Evolutionary conservation across 176 grass and related monocot species (phyloP).

Genomic region (Stipa capillata): DNA sequence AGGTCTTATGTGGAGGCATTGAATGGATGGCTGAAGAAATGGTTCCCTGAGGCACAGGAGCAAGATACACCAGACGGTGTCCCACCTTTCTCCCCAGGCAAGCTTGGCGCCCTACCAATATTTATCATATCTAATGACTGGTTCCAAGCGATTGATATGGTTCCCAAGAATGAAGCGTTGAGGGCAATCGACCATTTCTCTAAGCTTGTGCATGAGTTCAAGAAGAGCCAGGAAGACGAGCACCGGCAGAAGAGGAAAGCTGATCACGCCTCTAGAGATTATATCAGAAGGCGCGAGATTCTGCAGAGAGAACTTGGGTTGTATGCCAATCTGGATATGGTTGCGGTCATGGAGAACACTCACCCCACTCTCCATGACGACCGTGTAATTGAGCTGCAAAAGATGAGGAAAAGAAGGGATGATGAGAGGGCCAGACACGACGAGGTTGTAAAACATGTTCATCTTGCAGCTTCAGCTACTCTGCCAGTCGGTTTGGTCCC

Average conservation of each 20-base stretch:
- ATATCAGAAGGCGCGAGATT: slow-evolving; percentile 23
- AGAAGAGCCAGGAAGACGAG: slow-evolving; percentile 58
- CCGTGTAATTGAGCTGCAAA: slow-evolving; percentile 21
- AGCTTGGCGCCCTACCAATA: slow-evolving; percentile 33
- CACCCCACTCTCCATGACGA: slow-evolving; percentile 11
- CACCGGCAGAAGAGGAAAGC: slow-evolving; percentile 31
- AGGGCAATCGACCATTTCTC: slow-evolving; percentile 40
- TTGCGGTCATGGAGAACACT: slow-evolving; percentile 6
- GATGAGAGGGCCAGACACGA: slow-evolving; percentile 45
- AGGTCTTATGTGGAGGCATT: slow-evolving; percentile 59
- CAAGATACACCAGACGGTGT: slow-evolving; percentile 52
- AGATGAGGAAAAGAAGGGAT: slow-evolving; percentile 37
- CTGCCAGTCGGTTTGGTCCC: slow-evolving; percentile 55
- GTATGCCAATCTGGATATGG: slow-evolving; percentile 16
- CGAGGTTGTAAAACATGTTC: slow-evolving; percentile 30
- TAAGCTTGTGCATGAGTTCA: slow-evolving; percentile 27
- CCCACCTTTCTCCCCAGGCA: slow-evolving; percentile 78
- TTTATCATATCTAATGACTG: slow-evolving; percentile 82
- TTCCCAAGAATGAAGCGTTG: slow-evolving; percentile 48
- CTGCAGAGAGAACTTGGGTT: slow-evolving; percentile 20
- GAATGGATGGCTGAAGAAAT: slow-evolving; percentile 69
- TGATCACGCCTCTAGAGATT: slow-evolving; percentile 33
- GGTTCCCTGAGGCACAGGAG: slow-evolving; percentile 55
- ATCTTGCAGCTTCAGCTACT: slow-evolving; percentile 42
- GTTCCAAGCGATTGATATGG: slow-evolving; percentile 48